Evolutionary conservation across 257 asterid genomes (phyloP).

Genomic region (Salvia hispanica): DNA sequence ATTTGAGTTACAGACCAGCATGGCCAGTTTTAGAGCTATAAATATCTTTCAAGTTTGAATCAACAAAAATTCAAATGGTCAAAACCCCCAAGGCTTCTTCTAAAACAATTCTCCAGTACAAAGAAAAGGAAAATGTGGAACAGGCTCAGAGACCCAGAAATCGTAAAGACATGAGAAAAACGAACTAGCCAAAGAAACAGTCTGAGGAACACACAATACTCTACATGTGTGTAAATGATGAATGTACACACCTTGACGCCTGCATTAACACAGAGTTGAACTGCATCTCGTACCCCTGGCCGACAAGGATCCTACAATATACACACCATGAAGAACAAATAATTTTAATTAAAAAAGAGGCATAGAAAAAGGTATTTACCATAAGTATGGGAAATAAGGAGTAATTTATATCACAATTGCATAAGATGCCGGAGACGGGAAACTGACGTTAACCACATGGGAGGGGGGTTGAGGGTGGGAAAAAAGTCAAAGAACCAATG

Average conservation of each 20-base stretch:
- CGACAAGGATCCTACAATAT: slow-evolving; percentile 90
- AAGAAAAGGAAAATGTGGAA: slow-evolving; percentile 2
- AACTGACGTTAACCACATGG: too few relatives aligned
- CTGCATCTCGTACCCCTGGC: slow-evolving; percentile 80
- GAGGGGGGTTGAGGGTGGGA: too few relatives aligned
- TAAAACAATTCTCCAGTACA: neutral
- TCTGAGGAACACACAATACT: too few relatives aligned
- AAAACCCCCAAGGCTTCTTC: slow-evolving; percentile 8
- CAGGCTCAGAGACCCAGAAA: neutral
- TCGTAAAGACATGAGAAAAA: neutral
- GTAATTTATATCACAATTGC: too few relatives aligned
- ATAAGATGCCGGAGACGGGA: too few relatives aligned
- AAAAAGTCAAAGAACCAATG: too few relatives aligned
- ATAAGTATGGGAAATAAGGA: too few relatives aligned
- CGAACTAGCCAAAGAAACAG: neutral
- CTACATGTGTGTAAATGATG: neutral
- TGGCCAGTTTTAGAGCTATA: neutral
- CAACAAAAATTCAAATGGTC: neutral
- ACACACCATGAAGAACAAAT: neutral
- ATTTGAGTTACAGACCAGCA: neutral
- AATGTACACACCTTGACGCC: slow-evolving; percentile 76
- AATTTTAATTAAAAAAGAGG: neutral
- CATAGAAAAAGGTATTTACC: too few relatives aligned
- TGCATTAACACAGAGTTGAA: slow-evolving; percentile 73
- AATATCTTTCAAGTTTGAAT: neutral